phyloP scores from a whole-genome alignment of 2,329 filamentous ascomycete species.

The Alternaria sp. region DNA sequence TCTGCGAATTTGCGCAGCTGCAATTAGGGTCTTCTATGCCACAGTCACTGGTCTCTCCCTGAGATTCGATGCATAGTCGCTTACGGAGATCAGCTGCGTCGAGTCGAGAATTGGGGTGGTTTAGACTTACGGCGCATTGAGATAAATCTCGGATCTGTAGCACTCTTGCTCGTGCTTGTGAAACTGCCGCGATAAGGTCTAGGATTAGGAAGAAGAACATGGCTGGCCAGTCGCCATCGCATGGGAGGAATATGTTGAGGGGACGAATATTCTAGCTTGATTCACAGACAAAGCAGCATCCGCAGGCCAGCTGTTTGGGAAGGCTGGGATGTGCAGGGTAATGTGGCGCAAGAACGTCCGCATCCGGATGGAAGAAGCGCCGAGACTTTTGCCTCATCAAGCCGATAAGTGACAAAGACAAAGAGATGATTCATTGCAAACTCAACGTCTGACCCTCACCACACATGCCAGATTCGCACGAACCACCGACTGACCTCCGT shows the following conservation, averaged over 20 bases:
- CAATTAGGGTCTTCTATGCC: not conserved
- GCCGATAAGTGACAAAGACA: not conserved
- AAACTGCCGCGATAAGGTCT: not conserved
- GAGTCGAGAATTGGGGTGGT: not conserved
- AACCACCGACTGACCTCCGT: not conserved
- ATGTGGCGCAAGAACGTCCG: not conserved
- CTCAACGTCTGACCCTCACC: accelerated
- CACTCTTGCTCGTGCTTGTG: not conserved
- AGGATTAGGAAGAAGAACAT: not conserved
- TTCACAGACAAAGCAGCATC: not conserved
- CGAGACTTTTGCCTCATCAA: not conserved
- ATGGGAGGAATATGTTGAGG: not conserved
- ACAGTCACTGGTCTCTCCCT: not conserved
- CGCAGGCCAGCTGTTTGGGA: not conserved
- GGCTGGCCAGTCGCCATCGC: not conserved
- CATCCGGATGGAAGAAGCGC: not conserved
- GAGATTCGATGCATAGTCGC: not conserved
- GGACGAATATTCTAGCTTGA: not conserved
- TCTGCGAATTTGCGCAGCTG: not conserved
- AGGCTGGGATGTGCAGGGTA: not conserved
- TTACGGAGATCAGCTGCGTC: not conserved
- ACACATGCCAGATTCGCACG: not conserved
- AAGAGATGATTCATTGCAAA: not conserved
- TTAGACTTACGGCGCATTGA: not conserved
- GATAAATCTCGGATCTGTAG: not conserved